phyloP scores from a whole-genome alignment of 2,329 filamentous ascomycete genomes.

The Trichoderma guizhouense region DNA sequence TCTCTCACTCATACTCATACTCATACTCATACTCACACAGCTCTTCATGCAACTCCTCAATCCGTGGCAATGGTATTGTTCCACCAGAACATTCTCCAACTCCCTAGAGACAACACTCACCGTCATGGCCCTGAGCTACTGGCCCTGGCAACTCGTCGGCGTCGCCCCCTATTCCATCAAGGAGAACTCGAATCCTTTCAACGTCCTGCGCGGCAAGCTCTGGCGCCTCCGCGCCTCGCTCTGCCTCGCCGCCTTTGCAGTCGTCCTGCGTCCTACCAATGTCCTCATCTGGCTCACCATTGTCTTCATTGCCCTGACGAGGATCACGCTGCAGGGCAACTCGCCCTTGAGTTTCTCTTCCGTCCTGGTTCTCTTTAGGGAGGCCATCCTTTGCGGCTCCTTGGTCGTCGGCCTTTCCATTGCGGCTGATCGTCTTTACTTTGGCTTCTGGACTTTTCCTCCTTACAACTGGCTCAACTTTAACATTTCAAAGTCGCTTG shows the following conservation, averaged over 20 bases:
- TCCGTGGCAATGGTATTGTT: constrained; percentile 95
- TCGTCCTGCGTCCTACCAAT: constrained; percentile 87
- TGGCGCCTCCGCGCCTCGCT: constrained; percentile 55
- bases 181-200: constrained; percentile 35
- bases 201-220: constrained; percentile 26
- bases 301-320: constrained; percentile 45
- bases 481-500: constrained; percentile 83
- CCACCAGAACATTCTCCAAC: constrained; percentile 90
- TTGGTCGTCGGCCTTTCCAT: constrained; percentile 61
- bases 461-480: constrained; percentile 84
- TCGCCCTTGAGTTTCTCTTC: constrained; percentile 43
- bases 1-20: not conserved
- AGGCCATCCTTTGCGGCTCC: constrained; percentile 62
- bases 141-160: constrained; percentile 75
- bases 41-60: constrained; percentile 37
- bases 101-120: constrained; percentile 89
- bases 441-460: constrained; percentile 82
- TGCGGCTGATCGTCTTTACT: constrained; percentile 73
- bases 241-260: constrained; percentile 73
- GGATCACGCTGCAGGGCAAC: constrained; percentile 32
- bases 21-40: constrained; percentile 24
- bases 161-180: constrained; percentile 38
- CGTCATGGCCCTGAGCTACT: constrained; percentile 71
- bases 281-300: constrained; percentile 77
- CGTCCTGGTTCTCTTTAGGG: constrained; percentile 54